Evolutionary conservation across 75 land plant genomes (phyloP).

Genomic region (Pinus taeda): DNA sequence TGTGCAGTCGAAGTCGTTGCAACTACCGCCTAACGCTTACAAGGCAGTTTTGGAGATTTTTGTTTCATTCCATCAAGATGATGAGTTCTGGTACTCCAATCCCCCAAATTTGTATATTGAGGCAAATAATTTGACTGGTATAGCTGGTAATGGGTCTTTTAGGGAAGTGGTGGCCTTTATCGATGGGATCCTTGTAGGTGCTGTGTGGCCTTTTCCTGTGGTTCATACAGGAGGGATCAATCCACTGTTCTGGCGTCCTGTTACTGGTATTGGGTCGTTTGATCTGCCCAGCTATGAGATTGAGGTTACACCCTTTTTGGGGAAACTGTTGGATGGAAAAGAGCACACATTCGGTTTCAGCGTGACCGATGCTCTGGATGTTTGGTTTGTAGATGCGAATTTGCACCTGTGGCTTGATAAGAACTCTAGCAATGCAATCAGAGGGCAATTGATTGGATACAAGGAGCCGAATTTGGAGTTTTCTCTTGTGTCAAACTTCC

Average conservation of each 20-base stretch:
- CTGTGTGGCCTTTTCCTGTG: constrained; percentile 50
- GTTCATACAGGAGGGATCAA: constrained; percentile 67
- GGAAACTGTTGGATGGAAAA: constrained; percentile 27
- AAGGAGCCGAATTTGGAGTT: too few relatives aligned
- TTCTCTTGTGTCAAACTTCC: too few relatives aligned
- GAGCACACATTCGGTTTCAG: constrained; percentile 21
- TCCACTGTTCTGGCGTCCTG: constrained; percentile 84
- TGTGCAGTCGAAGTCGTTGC: constrained; percentile 25
- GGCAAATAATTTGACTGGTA: constrained; percentile 31
- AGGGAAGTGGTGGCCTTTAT: constrained; percentile 41
- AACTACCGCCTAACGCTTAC: constrained; percentile 62
- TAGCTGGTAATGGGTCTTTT: constrained; percentile 34
- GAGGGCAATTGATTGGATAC: too few relatives aligned
- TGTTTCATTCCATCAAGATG: constrained; percentile 65
- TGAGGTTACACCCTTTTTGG: constrained; percentile 58
- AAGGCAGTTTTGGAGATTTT: constrained; percentile 84
- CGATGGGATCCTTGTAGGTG: constrained; percentile 38
- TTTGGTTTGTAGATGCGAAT: constrained; percentile 39
- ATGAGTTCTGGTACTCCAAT: constrained; percentile 63
- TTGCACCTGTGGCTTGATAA: constrained; percentile 54
- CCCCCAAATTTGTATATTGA: constrained; percentile 13
- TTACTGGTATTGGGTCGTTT: constrained; percentile 56
- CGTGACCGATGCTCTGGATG: constrained; percentile 22
- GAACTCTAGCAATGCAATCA: too few relatives aligned
- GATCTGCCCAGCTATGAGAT: constrained; percentile 42